phyloP scores from a whole-genome alignment of 148 eudicot genomes.

The Rhododendron kiyosumense region DNA sequence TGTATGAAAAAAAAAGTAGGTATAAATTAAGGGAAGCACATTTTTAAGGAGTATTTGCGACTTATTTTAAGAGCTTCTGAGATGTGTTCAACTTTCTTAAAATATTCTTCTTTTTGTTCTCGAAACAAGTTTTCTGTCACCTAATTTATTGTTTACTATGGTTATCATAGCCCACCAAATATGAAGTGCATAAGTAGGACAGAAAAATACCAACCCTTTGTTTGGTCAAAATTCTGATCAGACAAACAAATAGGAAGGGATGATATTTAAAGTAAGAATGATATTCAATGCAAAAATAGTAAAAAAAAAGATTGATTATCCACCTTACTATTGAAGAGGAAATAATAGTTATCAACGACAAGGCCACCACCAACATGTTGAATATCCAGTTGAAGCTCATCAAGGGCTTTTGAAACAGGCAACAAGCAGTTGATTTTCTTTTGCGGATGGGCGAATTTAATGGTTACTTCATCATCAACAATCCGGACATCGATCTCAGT shows the following conservation, averaged over 20 bases:
- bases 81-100: not conserved
- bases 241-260: too few relatives aligned
- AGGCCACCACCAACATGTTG: slow-evolving; percentile 96
- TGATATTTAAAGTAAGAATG: not conserved
- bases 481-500: slow-evolving; percentile 82
- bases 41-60: not conserved
- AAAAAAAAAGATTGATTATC: slow-evolving; percentile 4
- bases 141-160: not conserved
- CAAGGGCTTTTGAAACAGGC: slow-evolving; percentile 69
- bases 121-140: not conserved
- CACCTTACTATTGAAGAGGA: slow-evolving; percentile 87
- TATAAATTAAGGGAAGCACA: not conserved
- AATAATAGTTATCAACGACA: slow-evolving; percentile 82
- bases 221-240: too few relatives aligned
- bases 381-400: slow-evolving; percentile 80
- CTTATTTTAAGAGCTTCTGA: not conserved
- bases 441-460: slow-evolving; percentile 67
- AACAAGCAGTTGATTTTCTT: slow-evolving; percentile 69
- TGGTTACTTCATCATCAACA: slow-evolving; percentile 77
- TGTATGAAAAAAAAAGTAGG: not conserved
- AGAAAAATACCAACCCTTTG: not conserved
- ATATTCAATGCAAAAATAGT: not conserved
- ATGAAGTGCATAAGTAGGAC: not conserved
- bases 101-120: not conserved
- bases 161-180: not conserved